These are phyloP conservation scores for Irineochytrium annulatum DNA, from an alignment of 192 early-diverging fungal genomes.

Conservation along the genomic window DNA sequence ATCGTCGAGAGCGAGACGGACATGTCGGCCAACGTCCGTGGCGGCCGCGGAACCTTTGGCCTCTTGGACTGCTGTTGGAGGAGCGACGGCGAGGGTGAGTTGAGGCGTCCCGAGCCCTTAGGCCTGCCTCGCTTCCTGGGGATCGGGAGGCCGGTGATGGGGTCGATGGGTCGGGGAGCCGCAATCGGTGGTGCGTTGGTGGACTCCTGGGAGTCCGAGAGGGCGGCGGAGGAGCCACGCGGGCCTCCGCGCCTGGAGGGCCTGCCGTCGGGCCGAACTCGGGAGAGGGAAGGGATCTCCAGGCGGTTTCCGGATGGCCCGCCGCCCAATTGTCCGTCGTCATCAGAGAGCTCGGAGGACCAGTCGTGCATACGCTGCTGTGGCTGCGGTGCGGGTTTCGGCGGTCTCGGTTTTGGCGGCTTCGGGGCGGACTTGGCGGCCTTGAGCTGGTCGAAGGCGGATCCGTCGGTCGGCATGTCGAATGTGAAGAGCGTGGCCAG, in stretches of 20 bases:
- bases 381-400: not conserved
- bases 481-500: slow-evolving; percentile 18
- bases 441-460: not conserved
- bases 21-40: not conserved
- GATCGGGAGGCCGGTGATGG: not conserved
- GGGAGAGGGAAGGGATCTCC: not conserved
- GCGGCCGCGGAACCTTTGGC: not conserved
- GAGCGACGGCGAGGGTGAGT: not conserved
- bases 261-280: not conserved
- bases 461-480: not conserved
- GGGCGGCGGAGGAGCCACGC: not conserved
- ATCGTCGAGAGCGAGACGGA: not conserved
- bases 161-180: not conserved
- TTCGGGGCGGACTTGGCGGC: not conserved
- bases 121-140: slow-evolving; percentile 18
- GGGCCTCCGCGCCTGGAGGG: not conserved
- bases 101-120: slow-evolving; percentile 15
- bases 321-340: not conserved
- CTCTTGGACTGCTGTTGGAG: not conserved
- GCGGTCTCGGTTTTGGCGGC: not conserved
- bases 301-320: not conserved
- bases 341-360: not conserved
- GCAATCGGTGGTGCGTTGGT: not conserved
- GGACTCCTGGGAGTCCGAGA: not conserved
- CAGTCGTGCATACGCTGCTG: not conserved